Base-by-base conservation (phyloP, 2,329 filamentous ascomycete genomes). In the Sclerotinia subarctica region DNA sequence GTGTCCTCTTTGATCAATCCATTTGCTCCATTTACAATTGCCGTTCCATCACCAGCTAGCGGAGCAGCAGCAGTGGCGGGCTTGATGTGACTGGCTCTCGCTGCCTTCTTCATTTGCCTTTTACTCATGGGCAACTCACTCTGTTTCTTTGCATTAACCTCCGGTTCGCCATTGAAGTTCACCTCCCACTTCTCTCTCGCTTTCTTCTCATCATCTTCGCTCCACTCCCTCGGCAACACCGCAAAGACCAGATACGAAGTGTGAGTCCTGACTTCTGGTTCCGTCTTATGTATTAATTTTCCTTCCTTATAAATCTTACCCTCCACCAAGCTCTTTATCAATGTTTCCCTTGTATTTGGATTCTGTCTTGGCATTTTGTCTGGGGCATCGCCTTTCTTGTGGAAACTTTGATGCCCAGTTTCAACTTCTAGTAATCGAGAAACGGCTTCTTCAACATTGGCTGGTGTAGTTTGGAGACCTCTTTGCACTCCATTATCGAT, bases 211-310 rank as follows among this genome's bases (percentile, higher is more conserved):
- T 97, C 92, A 69, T 90, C 91, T 47, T 87, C 89, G 0, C 83
- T 89, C 95, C 95, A 99, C 70, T 91, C 89, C 54, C 88, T 84
- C n/a, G 95, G 94, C 69, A 99, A 80, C 3, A 95, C 82, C 0
- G 95, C 95, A 81, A 99, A 99, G 5, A 96, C 91, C 5, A 99
- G 85, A 78, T 99, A 99, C n/a, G 91, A 95, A 0, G 95, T 99
- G 79, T 99, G 95, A 10, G 92, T 95, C 84, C 97, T 97, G 69
- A 98, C 81, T 76, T 99, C 95, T 0, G 88, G 82, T 80, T 99
- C 95, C 0, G 91, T 88, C 32, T 93, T 86, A 74, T 96, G 92
- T 42, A 93, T 85, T 52, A 98, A 76, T 38, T 87, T 86, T 0
- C 95, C 95, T 70, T 94, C 87, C 76, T 90, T 86, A 81, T 89